Percentiles rank a stretch among this genome's conserved stretches.
phyloP scores from a whole-genome alignment of 1,139 yeast genomes.

The Debaryomyces subglobosus region DNA sequence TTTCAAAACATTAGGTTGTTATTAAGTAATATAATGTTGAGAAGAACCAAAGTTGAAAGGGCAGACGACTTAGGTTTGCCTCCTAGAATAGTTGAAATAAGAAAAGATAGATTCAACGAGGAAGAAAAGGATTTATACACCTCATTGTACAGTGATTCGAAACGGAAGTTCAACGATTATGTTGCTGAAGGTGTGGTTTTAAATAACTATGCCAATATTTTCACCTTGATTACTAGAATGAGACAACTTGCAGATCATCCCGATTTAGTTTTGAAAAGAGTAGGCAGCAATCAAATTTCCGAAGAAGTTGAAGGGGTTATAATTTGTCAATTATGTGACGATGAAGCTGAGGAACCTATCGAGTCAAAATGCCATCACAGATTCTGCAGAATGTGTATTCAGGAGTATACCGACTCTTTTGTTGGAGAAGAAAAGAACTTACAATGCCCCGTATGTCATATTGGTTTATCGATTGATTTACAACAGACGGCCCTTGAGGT shows the following conservation, averaged over 20 bases:
- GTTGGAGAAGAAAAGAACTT: constrained; percentile 61
- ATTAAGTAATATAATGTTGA: constrained; percentile 78
- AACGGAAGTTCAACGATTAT: constrained; percentile 80
- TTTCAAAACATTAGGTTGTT: constrained; percentile 75
- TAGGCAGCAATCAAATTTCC: constrained; percentile 45
- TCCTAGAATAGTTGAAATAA: constrained; percentile 86
- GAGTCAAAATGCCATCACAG: constrained; percentile 91
- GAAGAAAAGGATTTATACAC: constrained; percentile 93
- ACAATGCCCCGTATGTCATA: constrained; percentile 95
- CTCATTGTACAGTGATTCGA: constrained; percentile 83
- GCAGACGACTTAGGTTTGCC: constrained; percentile 98
- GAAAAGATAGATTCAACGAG: constrained; percentile 85
- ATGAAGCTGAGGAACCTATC: constrained; percentile 97
- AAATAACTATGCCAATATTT: constrained; percentile 94
- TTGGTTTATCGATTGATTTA: constrained; percentile 85
- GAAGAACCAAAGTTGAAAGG: constrained; percentile 92
- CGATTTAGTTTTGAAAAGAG: constrained; percentile 81
- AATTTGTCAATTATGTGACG: constrained; percentile 92
- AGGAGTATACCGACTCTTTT: constrained; percentile 85
- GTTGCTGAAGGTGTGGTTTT: constrained; percentile 95
- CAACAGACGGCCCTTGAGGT: constrained; percentile 86
- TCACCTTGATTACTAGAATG: constrained; percentile 94
- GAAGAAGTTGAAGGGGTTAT: constrained; percentile 58
- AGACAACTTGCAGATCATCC: constrained; percentile 98
- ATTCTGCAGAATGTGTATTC: constrained; percentile 89